Conservation (phyloP, 2,329 filamentous ascomycete species). For the Alternaria postmessia region DNA sequence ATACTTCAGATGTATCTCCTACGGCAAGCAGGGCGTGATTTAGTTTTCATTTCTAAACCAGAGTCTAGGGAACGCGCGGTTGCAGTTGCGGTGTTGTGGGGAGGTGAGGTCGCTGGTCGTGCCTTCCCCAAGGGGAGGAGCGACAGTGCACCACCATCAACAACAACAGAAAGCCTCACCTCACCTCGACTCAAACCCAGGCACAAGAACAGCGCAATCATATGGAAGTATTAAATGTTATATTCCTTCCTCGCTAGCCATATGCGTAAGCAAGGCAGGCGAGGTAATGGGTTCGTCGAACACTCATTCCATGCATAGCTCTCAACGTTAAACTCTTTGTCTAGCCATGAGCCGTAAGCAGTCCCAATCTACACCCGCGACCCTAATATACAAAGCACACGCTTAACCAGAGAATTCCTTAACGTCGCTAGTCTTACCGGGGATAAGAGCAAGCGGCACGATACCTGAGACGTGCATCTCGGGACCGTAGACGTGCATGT, state of each 20-base stretch:
- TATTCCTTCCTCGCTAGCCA: slow-evolving; percentile 15
- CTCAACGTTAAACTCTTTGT: slow-evolving; percentile 39
- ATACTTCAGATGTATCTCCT: not conserved
- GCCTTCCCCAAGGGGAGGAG: not conserved
- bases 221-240: slow-evolving; percentile 21
- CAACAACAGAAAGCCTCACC: not conserved
- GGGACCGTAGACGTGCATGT: slow-evolving; percentile 89
- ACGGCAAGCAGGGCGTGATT: too few species aligned
- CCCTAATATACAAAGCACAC: slow-evolving; percentile 41
- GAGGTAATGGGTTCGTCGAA: slow-evolving; percentile 26
- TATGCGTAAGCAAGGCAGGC: slow-evolving; percentile 19
- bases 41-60: too few species aligned
- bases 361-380: slow-evolving; percentile 22
- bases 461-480: slow-evolving; percentile 94
- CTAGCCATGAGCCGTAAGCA: slow-evolving; percentile 42
- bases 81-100: too few species aligned
- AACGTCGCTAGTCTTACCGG: slow-evolving; percentile 67
- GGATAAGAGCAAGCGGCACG: slow-evolving; percentile 83
- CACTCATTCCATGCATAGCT: slow-evolving; percentile 27
- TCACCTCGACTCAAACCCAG: not conserved
- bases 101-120: not conserved
- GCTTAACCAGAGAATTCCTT: slow-evolving; percentile 67
- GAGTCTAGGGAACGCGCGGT: not conserved
- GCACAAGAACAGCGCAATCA: not conserved
- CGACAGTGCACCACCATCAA: not conserved